Evolutionary conservation across 768 basidiomycete genomes (phyloP).

Genomic region (Rhizopogon vulgaris): DNA sequence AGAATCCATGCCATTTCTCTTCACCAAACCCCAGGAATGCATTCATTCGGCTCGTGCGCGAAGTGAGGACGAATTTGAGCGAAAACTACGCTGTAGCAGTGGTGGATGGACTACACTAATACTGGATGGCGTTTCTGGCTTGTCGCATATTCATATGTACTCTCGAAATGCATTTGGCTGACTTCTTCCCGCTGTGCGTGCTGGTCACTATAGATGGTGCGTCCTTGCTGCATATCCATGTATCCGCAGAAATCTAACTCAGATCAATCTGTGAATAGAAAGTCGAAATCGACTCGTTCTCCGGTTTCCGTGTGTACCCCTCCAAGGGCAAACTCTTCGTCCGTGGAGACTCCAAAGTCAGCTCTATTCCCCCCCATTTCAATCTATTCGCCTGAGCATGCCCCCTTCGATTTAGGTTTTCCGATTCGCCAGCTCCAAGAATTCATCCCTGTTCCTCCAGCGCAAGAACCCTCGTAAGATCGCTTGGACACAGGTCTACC

Average conservation of each 20-base stretch:
- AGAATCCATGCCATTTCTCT: constrained; percentile 22
- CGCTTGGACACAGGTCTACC: constrained; percentile 92
- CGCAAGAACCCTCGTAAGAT: constrained; percentile 99
- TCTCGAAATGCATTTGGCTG: constrained; percentile 11
- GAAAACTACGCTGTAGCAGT: constrained; percentile 15
- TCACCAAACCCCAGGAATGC: constrained; percentile 8
- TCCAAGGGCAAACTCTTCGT: constrained; percentile 95
- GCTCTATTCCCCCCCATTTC: constrained; percentile 3
- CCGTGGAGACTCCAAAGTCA: constrained; percentile 92
- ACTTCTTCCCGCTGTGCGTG: constrained; percentile 2
- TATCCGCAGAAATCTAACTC: constrained; percentile 2
- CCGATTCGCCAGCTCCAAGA: constrained; percentile 92
- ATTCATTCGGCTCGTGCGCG: not conserved
- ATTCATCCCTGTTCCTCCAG: constrained; percentile 94
- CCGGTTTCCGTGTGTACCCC: constrained; percentile 96
- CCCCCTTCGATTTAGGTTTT: constrained; percentile 56
- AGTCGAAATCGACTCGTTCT: constrained; percentile 98
- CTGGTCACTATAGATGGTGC: constrained; percentile 16
- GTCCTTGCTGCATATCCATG: constrained; percentile 5
- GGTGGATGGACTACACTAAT: constrained; percentile 36
- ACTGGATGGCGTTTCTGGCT: constrained; percentile 31
- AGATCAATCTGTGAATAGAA: constrained; percentile 46
- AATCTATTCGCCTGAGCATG: not conserved
- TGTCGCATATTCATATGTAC: constrained; percentile 9
- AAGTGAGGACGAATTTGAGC: not conserved